Conservation (phyloP, 2,329 filamentous ascomycete species). For the Stagonosporopsis chrysanthemi region DNA sequence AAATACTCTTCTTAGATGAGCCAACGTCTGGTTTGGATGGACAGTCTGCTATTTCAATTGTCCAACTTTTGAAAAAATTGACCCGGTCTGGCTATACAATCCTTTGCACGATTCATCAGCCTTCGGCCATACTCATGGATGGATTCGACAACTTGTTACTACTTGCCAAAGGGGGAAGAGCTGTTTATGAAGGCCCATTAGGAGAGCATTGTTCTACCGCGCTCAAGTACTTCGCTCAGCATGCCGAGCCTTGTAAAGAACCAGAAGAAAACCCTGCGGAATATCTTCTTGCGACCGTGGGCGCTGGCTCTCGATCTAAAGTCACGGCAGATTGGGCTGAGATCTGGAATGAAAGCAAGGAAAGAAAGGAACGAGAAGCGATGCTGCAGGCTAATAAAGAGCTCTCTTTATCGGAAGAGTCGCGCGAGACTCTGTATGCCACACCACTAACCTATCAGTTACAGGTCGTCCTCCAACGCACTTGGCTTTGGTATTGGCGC, state of each 20-base stretch:
- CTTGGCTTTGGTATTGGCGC: constrained; percentile 30
- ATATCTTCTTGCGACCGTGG: constrained; percentile 80
- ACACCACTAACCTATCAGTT: constrained; percentile 30
- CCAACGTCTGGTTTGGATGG: constrained; percentile 85
- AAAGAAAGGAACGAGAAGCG: constrained; percentile 47
- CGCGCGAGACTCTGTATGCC: constrained; percentile 40
- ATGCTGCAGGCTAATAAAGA: constrained; percentile 43
- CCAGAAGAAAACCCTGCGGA: constrained; percentile 63
- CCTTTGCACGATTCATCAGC: constrained; percentile 93
- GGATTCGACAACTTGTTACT: constrained; percentile 82
- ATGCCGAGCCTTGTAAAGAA: constrained; percentile 62
- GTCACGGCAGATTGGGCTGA: constrained; percentile 44
- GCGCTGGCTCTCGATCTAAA: constrained; percentile 2
- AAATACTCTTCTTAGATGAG: constrained; percentile 58
- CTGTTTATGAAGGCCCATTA: constrained; percentile 82
- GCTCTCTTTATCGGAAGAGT: constrained; percentile 48
- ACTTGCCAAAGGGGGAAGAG: constrained; percentile 62
- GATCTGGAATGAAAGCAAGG: constrained; percentile 47
- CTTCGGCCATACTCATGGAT: constrained; percentile 88
- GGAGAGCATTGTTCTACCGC: constrained; percentile 72
- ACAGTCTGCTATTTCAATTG: constrained; percentile 82
- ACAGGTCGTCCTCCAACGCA: constrained; percentile 29
- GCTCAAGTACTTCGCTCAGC: constrained; percentile 57
- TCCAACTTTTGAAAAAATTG: constrained; percentile 82
- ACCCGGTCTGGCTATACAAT: constrained; percentile 80